phyloP scores from a whole-genome alignment of 75 land plant genomes.

The Cryptomeria japonica region DNA sequence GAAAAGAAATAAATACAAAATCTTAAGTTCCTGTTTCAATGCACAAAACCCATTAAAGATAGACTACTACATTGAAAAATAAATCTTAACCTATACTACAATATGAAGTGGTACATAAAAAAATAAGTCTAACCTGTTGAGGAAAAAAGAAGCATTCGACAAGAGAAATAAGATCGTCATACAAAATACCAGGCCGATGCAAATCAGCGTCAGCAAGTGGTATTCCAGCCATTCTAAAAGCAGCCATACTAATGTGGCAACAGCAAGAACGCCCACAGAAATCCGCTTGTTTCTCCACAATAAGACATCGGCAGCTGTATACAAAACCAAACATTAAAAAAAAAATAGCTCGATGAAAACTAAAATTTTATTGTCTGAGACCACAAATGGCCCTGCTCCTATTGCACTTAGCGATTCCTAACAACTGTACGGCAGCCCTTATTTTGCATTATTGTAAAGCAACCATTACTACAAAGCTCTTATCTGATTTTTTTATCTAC shows the following conservation, averaged over 20 bases:
- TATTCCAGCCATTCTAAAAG: constrained; percentile 88
- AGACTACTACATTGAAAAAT: neutral
- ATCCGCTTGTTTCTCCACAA: constrained; percentile 84
- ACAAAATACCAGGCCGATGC: constrained; percentile 48
- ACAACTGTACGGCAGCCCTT: neutral
- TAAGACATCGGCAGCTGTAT: constrained; percentile 82
- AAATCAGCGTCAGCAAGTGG: constrained; percentile 57
- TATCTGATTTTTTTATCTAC: neutral
- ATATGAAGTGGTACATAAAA: neutral
- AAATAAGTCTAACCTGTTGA: constrained; percentile 46
- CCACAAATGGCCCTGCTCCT: neutral
- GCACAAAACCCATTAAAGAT: neutral
- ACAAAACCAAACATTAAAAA: constrained; percentile 3
- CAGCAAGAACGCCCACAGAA: constrained; percentile 54
- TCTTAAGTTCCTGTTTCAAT: neutral
- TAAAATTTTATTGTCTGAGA: neutral
- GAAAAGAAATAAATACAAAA: neutral
- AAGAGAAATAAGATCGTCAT: constrained; percentile 70
- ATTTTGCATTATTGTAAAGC: neutral
- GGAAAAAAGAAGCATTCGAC: constrained; percentile 63
- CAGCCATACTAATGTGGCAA: constrained; percentile 65
- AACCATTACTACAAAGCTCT: neutral
- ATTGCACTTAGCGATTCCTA: neutral
- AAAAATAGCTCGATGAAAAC: neutral
- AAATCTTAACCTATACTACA: no score